Evolutionary conservation across 2,329 filamentous ascomycete genomes (phyloP).

Genomic region (Didymella pomorum): DNA sequence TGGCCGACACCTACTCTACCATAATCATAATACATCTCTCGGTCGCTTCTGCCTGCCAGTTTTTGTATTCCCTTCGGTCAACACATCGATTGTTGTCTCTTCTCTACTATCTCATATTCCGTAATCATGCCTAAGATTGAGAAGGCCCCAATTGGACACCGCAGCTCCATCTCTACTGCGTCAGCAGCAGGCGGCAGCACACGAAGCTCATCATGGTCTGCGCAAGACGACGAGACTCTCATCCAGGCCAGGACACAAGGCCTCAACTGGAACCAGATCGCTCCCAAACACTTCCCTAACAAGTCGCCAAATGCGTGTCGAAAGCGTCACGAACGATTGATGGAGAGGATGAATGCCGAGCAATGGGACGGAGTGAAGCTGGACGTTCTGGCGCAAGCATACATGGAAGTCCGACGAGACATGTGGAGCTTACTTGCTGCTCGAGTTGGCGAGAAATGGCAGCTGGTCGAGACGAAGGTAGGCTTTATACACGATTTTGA

Average conservation of each 20-base stretch:
- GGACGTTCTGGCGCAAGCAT: slow-evolving; percentile 77
- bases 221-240: slow-evolving; percentile 76
- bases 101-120: slow-evolving; percentile 24
- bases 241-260: slow-evolving; percentile 75
- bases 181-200: slow-evolving; percentile 42
- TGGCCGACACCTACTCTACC: slow-evolving; percentile 33
- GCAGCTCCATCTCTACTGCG: slow-evolving; percentile 44
- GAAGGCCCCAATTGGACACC: slow-evolving; percentile 42
- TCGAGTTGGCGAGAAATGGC: slow-evolving; percentile 64
- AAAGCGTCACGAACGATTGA: slow-evolving; percentile 84
- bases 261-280: slow-evolving; percentile 85
- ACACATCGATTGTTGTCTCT: slow-evolving; percentile 25
- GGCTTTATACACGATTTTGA: slow-evolving; percentile 1
- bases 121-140: slow-evolving; percentile 57
- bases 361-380: slow-evolving; percentile 82
- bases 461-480: slow-evolving; percentile 83
- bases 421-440: slow-evolving; percentile 81
- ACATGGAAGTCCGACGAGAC: slow-evolving; percentile 79
- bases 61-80: slow-evolving; percentile 25
- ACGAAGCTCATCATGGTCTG: slow-evolving; percentile 67
- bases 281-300: slow-evolving; percentile 75
- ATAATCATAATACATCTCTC: slow-evolving; percentile 46
- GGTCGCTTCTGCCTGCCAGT: slow-evolving; percentile 35
- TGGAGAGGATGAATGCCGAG: slow-evolving; percentile 75
- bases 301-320: slow-evolving; percentile 86